These are phyloP conservation scores for Ziziphus jujuba DNA, from an alignment of 306 rosid genomes.

Conservation along the genomic window DNA sequence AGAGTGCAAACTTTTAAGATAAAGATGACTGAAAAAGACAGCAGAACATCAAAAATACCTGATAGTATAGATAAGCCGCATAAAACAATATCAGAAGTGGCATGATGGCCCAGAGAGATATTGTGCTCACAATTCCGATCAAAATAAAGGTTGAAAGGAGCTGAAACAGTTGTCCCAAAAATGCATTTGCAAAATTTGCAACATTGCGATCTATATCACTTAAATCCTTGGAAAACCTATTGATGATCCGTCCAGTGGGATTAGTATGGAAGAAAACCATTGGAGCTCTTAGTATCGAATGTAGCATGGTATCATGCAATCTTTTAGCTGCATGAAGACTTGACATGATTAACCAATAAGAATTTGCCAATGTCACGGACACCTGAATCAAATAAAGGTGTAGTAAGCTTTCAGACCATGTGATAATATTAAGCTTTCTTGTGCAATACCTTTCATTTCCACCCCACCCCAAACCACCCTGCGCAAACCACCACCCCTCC, in stretches of 20 bases:
- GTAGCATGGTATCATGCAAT: constrained; percentile 64
- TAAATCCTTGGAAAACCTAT: constrained; percentile 78
- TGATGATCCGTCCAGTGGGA: constrained; percentile 84
- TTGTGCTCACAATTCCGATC: constrained; percentile 78
- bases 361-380: constrained; percentile 62
- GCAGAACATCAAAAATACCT: constrained; percentile 42
- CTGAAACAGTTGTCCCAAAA: constrained; percentile 76
- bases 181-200: constrained; percentile 43
- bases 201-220: constrained; percentile 76
- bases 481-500: too few relatives aligned
- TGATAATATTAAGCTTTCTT: background rate
- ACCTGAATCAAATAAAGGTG: constrained; percentile 50
- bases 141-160: constrained; percentile 80
- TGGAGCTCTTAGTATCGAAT: constrained; percentile 64
- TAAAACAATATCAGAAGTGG: constrained; percentile 80
- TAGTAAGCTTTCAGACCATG: background rate
- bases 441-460: too few relatives aligned
- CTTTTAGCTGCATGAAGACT: constrained; percentile 70
- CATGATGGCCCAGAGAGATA: constrained; percentile 87
- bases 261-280: constrained; percentile 90
- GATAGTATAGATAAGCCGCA: constrained; percentile 75
- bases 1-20: background rate
- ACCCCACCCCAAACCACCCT: too few relatives aligned
- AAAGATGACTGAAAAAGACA: constrained; percentile 1
- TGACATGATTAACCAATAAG: constrained; percentile 73